phyloP scores from a whole-genome alignment of 2,329 filamentous ascomycete genomes.

The Aspergillus jensenii region DNA sequence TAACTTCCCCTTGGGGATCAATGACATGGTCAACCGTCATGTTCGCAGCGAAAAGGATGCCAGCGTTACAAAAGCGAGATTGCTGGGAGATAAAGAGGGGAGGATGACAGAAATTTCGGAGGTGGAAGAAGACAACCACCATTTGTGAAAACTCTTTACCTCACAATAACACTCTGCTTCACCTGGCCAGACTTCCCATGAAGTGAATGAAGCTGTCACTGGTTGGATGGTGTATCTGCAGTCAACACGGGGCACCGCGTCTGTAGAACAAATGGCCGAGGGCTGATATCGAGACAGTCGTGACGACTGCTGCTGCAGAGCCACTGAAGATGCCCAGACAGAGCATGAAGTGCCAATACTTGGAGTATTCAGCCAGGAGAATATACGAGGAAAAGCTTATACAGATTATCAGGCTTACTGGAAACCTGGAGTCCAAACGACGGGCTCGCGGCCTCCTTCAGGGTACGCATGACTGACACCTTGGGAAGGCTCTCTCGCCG shows the following conservation, averaged over 20 bases:
- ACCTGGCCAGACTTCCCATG: too few species aligned
- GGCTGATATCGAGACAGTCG: constrained; percentile 38
- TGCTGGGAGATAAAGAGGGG: too few species aligned
- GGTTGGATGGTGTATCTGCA: too few species aligned
- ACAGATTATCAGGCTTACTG: constrained; percentile 11
- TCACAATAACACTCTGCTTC: too few species aligned
- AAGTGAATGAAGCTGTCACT: too few species aligned
- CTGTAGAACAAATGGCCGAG: constrained; percentile 44
- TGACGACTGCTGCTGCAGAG: constrained; percentile 33
- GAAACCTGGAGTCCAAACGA: constrained; percentile 50
- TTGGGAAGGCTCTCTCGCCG: background rate
- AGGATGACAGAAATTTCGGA: too few species aligned
- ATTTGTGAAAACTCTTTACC: too few species aligned
- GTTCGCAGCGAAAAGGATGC: background rate
- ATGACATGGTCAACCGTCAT: background rate
- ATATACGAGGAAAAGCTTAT: constrained; percentile 44
- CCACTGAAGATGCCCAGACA: constrained; percentile 38
- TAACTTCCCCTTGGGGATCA: constrained; percentile 4
- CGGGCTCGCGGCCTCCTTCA: constrained; percentile 32
- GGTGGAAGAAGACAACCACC: too few species aligned
- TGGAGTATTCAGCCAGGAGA: constrained; percentile 47
- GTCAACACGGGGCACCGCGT: constrained; percentile 25
- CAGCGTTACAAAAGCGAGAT: too few species aligned
- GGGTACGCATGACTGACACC: constrained; percentile 23
- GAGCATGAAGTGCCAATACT: constrained; percentile 52